phyloP scores from a whole-genome alignment of 768 basidiomycete species.

The Psilocybe subaeruginosa region DNA sequence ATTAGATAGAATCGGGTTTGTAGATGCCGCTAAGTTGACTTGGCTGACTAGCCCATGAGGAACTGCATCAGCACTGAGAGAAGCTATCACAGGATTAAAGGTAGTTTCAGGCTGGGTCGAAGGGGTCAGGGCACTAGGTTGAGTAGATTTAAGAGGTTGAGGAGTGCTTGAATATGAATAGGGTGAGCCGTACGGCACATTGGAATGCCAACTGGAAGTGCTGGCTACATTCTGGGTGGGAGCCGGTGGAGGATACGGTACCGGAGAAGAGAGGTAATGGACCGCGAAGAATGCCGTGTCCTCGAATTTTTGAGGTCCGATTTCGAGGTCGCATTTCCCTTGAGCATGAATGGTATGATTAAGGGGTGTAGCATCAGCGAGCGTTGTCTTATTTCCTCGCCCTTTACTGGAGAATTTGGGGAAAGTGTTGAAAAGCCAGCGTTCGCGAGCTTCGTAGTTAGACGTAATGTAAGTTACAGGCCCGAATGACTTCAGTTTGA shows the following conservation, averaged over 20 bases:
- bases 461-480: neutral
- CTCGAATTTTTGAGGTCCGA: slow-evolving; percentile 76
- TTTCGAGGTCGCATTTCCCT: slow-evolving; percentile 70
- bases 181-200: slow-evolving; percentile 13
- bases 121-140: slow-evolving; percentile 7
- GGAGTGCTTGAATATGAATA: slow-evolving; percentile 7
- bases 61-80: slow-evolving; percentile 50
- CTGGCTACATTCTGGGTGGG: slow-evolving; percentile 28
- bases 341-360: slow-evolving; percentile 67
- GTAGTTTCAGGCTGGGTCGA: slow-evolving; percentile 21
- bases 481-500: neutral
- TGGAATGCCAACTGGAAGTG: slow-evolving; percentile 25
- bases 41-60: slow-evolving; percentile 61
- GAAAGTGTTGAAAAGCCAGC: slow-evolving; percentile 70
- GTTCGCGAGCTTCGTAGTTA: slow-evolving; percentile 61
- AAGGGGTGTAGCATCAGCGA: slow-evolving; percentile 55
- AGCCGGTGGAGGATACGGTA: slow-evolving; percentile 20
- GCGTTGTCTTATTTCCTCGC: slow-evolving; percentile 57
- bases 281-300: slow-evolving; percentile 76
- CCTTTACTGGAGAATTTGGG: slow-evolving; percentile 72
- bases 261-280: slow-evolving; percentile 53
- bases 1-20: slow-evolving; percentile 69
- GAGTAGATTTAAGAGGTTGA: slow-evolving; percentile 1
- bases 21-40: slow-evolving; percentile 67
- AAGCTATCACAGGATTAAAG: slow-evolving; percentile 46